A percentile compares a stretch with the other conserved stretches of the same genome.
Conservation (phyloP, 2,329 filamentous ascomycete genomes). For the Pestalotiopsis fici region DNA sequence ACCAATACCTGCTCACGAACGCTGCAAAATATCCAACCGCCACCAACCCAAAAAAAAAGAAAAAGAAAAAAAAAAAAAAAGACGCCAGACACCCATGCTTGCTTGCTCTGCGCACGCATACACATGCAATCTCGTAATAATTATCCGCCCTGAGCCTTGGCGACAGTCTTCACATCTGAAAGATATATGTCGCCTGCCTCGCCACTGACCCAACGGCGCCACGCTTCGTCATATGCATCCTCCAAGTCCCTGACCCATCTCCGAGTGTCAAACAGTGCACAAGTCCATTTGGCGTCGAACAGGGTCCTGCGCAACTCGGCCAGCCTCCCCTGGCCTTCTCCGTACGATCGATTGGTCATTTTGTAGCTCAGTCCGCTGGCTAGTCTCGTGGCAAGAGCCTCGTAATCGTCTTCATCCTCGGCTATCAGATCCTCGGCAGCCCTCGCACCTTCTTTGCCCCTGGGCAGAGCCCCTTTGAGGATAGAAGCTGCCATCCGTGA, state of each 20-base stretch:
- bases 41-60: no score
- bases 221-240: conserved; percentile 83
- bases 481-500: conserved; percentile 97
- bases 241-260: conserved; percentile 92
- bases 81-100: conserved; percentile 4
- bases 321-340: conserved; percentile 67
- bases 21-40: neutral
- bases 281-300: conserved; percentile 82
- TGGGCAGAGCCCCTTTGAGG: conserved; percentile 83
- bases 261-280: conserved; percentile 85
- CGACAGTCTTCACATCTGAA: conserved; percentile 11
- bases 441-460: conserved; percentile 62
- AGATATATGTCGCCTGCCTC: conserved; percentile 94
- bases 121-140: neutral
- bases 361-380: conserved; percentile 65
- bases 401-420: conserved; percentile 78
- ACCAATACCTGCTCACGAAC: neutral
- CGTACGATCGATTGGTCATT: conserved; percentile 41
- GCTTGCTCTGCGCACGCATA: neutral
- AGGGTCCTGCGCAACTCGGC: conserved; percentile 78
- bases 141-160: neutral
- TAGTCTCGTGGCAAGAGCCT: conserved; percentile 71
- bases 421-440: conserved; percentile 79
- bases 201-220: conserved; percentile 83
- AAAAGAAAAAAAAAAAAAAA: conserved; percentile 12